Base-by-base conservation (phyloP, 2,329 filamentous ascomycete genomes). In the Aspergillus ochraceoroseus region DNA sequence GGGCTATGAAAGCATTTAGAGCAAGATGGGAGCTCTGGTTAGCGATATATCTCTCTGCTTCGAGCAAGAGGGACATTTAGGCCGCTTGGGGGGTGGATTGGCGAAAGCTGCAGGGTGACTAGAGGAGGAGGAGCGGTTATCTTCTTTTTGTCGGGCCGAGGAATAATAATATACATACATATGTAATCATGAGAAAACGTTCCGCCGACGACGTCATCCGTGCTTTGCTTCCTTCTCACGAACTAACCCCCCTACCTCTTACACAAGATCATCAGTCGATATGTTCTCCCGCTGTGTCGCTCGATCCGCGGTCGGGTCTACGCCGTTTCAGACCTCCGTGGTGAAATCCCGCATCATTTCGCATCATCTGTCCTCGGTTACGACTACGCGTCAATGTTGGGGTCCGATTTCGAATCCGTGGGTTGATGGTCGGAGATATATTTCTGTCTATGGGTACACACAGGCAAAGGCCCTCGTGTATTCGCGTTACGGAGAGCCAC, bases 391-490 rank as follows among this genome's bases (percentile, higher is more conserved):
- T 42, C 46, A 39, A 36, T 44, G 40, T 22, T 33, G 42, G 26
- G 43, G 43, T 23, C 42, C 39, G 33, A 14, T 32, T 28, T 32
- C 43, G n/a, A 34, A 34, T 43, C 31, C 37, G 37, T 39, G 41
- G 41, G 30, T 56, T 8, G 47, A 52, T 15, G 50, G 47, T 35
- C 57, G 58, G 41, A 60, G 70, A 39, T 58, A 55, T 43, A 63
- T 73, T 33, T 69, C 70, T 25, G 64, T 66, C 14, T 73, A 72
- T 38, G 70, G 70, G 32, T 73, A 73, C 51, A 71, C 65, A 5
- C 70, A 73, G 48, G 63, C 70, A 2, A 72, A 73, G 52, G 66
- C 70, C 5, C 58, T 73, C 13, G 59, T 73, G 1, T 73, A 72
- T 46, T 65, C 65, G 15, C 66, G 68, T 54, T 68, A 72, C 40